Evolutionary conservation across 139 green algal species (phyloP), one percentile per base, ranked within the genome.

Genomic region (Medakamo hakoo): DNA sequence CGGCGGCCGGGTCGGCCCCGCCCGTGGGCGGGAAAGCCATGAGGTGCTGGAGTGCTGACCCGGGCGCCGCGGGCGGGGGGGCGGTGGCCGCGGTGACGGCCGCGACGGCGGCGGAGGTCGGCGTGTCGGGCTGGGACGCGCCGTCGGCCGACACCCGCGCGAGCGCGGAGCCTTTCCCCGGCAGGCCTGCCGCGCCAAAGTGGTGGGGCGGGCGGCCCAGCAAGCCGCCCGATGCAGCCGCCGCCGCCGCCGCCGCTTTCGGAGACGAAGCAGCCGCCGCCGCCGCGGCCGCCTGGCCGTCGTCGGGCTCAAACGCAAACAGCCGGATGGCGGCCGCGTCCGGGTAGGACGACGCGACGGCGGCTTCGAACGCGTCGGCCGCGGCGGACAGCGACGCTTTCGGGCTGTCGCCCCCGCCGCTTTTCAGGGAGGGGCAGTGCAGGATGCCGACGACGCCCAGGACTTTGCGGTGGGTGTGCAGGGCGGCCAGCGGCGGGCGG

Each of bases 261-360:
- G n/a, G n/a, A n/a, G n/a, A n/a, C n/a, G n/a, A n/a, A n/a, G n/a
- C n/a, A n/a, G n/a, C n/a, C n/a, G n/a, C 40, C 40, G 40, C 66
- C 16, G 73, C 84, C 63, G 79, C 64, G 14, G 66, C 62, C 55
- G 86, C 71, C 63, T 88, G 81, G 20, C 68, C 70, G 22, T 87
- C 80, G 18, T 32, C 80, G 3, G 86, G 81, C 68, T 93, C 80
- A 68, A 95, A 93, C 4, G 77, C 80, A 58, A 92, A 85, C 73
- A 82, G 90, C 22, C 88, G 81, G 18, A 75, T 24, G 1, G 84
- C 75, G 27, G 85, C 69, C 5, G 88, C 80, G 30, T 87, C 82
- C 0, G 81, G 78, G 69, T 80, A 92, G 5, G 68, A 28, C 65
- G 72, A 82, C 64, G 67, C 28, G 58, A 3, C 19, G 30, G 1